These are phyloP conservation scores for Moricandia moricandioides DNA, from an alignment of 345 rosid species.

Conservation along the genomic window DNA sequence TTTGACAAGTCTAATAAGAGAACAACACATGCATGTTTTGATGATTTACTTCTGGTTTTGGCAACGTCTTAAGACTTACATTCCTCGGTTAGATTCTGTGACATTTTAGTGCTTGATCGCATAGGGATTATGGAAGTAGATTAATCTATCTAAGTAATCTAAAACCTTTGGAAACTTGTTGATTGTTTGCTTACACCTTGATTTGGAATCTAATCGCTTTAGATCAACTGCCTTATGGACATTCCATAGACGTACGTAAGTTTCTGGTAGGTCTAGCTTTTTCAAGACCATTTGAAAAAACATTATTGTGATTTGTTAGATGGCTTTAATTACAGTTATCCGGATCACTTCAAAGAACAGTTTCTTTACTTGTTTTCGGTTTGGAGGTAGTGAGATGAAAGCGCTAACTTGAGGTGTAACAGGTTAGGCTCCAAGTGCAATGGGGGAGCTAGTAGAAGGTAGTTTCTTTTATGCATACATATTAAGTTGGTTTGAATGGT, in stretches of 20 bases:
- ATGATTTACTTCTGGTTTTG: slow-evolving; percentile 31
- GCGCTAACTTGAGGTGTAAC: neutral
- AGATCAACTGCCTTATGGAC: too few relatives aligned
- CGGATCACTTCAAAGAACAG: neutral
- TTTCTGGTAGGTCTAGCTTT: too few relatives aligned
- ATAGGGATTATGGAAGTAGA: too few relatives aligned
- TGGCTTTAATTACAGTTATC: too few relatives aligned
- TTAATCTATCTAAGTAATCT: too few relatives aligned
- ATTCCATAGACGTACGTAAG: too few relatives aligned
- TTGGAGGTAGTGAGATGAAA: slow-evolving; percentile 6
- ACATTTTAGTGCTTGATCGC: too few relatives aligned
- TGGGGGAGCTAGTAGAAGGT: neutral
- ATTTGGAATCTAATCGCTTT: too few relatives aligned
- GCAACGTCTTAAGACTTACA: slow-evolving; percentile 26
- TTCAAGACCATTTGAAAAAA: too few relatives aligned
- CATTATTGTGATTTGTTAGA: too few relatives aligned
- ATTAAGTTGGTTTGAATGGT: slow-evolving; percentile 36
- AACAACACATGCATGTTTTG: slow-evolving; percentile 14
- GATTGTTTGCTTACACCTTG: too few relatives aligned
- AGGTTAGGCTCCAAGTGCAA: neutral
- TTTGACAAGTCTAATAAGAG: slow-evolving; percentile 65
- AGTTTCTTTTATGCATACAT: neutral
- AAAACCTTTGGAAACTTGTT: too few relatives aligned
- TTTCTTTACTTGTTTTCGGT: neutral
- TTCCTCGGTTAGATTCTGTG: slow-evolving; percentile 46